Evolutionary conservation across 2,329 filamentous ascomycete species (phyloP).

Genomic region (Aspergillus sp.): DNA sequence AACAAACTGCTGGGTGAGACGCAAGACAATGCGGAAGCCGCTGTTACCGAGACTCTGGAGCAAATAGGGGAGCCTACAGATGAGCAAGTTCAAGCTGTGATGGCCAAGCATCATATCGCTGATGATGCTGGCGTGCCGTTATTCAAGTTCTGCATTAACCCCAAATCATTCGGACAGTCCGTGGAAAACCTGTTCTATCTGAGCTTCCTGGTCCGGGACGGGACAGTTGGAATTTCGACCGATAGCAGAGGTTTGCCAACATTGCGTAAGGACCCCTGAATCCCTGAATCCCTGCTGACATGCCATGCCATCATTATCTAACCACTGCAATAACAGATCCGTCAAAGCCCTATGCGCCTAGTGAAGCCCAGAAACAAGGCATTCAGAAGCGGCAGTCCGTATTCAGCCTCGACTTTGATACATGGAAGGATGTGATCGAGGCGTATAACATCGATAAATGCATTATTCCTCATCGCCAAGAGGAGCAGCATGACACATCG

Average conservation of each 20-base stretch:
- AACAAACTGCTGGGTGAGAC: constrained; percentile 57
- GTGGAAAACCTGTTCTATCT: constrained; percentile 97
- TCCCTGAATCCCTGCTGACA: background rate
- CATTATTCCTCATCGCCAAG: constrained; percentile 79
- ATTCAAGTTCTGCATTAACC: constrained; percentile 87
- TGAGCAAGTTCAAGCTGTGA: constrained; percentile 50
- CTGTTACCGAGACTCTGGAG: constrained; percentile 47
- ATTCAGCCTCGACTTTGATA: constrained; percentile 80
- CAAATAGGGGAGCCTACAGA: constrained; percentile 32
- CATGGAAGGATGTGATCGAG: constrained; percentile 75
- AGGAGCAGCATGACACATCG: constrained; percentile 52
- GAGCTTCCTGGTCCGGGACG: constrained; percentile 89
- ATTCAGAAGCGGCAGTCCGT: constrained; percentile 79
- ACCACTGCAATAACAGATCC: constrained; percentile 38
- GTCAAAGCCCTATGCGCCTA: constrained; percentile 48
- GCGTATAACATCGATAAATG: constrained; percentile 74
- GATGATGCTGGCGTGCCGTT: constrained; percentile 71
- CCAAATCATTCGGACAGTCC: constrained; percentile 85
- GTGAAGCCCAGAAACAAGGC: constrained; percentile 51
- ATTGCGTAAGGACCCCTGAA: constrained; percentile 60
- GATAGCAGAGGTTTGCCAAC: constrained; percentile 76
- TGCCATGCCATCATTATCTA: constrained; percentile 4
- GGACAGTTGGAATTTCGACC: constrained; percentile 69
- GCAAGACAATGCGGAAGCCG: constrained; percentile 47
- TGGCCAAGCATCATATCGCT: constrained; percentile 66